A percentile compares a stretch with the other conserved stretches of the same genome.
Conservation (phyloP, 2,329 filamentous ascomycete species). For the Dactylellina sp. region DNA sequence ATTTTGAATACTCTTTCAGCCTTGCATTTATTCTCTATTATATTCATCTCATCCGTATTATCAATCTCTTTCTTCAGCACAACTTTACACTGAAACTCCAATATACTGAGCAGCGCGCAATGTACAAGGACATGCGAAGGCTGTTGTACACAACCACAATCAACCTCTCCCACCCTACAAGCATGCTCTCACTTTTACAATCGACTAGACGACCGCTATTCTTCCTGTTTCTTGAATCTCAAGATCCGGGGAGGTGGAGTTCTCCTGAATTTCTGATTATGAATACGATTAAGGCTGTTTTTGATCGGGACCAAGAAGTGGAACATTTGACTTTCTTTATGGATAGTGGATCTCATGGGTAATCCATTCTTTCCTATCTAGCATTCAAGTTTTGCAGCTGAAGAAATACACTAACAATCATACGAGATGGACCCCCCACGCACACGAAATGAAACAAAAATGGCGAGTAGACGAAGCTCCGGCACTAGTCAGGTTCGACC, state of each 20-base stretch:
- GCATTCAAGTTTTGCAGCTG: no score
- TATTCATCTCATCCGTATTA: background rate
- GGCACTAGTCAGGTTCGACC: slow-evolving; percentile 63
- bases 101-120: background rate
- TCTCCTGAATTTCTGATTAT: background rate
- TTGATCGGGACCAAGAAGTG: background rate
- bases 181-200: slow-evolving; percentile 24
- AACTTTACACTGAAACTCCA: background rate
- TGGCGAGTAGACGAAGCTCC: slow-evolving; percentile 63
- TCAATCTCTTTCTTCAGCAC: background rate
- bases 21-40: no score
- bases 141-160: no score
- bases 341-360: no score
- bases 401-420: no score
- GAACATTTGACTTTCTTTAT: background rate
- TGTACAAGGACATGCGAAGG: slow-evolving; percentile 15
- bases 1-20: no score
- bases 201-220: slow-evolving; percentile 59
- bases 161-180: no score
- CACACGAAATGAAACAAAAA: slow-evolving; percentile 62
- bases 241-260: slow-evolving; percentile 58
- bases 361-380: no score
- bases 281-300: background rate
- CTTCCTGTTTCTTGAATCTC: slow-evolving; percentile 63
- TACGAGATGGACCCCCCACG: slow-evolving; percentile 39